Evolutionary conservation across 306 rosid species (phyloP).

Genomic region (Dicorynia guianensis): DNA sequence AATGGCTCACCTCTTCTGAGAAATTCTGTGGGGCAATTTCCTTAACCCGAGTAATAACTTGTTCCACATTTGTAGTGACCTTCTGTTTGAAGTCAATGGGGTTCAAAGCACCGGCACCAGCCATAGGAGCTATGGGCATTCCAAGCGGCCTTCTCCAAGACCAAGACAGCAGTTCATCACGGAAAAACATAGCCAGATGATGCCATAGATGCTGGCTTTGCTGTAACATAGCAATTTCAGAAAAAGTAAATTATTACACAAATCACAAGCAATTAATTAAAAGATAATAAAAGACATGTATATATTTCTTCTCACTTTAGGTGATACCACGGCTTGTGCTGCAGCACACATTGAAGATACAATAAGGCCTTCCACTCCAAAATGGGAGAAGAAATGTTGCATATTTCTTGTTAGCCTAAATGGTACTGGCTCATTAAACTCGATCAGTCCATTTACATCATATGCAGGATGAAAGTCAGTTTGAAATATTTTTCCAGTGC

Average conservation of each 20-base stretch:
- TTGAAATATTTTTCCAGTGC: constrained; percentile 96
- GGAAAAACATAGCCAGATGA: constrained; percentile 99
- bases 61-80: constrained; percentile 85
- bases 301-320: constrained; percentile 64
- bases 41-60: constrained; percentile 77
- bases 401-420: constrained; percentile 97
- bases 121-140: constrained; percentile 81
- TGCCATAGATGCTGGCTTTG: constrained; percentile 98
- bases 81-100: constrained; percentile 88
- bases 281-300: not conserved
- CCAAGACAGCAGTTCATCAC: constrained; percentile 97
- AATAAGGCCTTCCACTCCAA: constrained; percentile 97
- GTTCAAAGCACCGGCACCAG: constrained; percentile 81
- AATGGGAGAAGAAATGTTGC: constrained; percentile 93
- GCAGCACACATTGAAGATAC: constrained; percentile 99
- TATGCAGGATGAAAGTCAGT: constrained; percentile 98
- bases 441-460: constrained; percentile 91
- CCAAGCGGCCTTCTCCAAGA: constrained; percentile 99
- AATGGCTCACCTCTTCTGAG: constrained; percentile 84
- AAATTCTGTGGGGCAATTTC: constrained; percentile 86
- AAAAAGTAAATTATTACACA: constrained; percentile 36
- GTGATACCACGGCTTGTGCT: constrained; percentile 93
- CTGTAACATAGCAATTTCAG: constrained; percentile 60
- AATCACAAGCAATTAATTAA: constrained; percentile 17
- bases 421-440: constrained; percentile 95